These are phyloP conservation scores for Fraxinus xanthoxyloides DNA, from an alignment of 305 asterid genomes.

Conservation along the genomic window DNA sequence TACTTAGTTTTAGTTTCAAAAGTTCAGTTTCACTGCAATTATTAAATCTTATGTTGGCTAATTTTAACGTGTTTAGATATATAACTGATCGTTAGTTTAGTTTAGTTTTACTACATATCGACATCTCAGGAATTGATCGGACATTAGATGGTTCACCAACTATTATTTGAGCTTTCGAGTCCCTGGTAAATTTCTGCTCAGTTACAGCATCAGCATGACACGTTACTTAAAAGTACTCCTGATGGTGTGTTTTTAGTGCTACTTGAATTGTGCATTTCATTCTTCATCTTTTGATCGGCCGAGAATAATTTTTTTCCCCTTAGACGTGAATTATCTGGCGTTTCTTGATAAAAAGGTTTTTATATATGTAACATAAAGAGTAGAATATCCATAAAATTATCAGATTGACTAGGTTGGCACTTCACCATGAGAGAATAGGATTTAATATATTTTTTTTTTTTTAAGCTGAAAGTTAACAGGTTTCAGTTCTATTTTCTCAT, in stretches of 20 bases:
- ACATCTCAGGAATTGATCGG: constrained; percentile 87
- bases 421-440: background rate
- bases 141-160: constrained; percentile 90
- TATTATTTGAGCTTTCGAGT: constrained; percentile 66
- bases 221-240: background rate
- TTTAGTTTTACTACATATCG: constrained; percentile 85
- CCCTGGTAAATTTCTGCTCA: constrained; percentile 44
- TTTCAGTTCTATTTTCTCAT: no score
- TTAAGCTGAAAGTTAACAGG: background rate
- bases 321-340: background rate
- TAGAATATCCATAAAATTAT: background rate
- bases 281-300: background rate
- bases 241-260: background rate
- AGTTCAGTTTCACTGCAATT: no score
- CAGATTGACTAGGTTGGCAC: background rate
- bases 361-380: background rate
- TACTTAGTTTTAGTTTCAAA: no score
- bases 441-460: background rate
- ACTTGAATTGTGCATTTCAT: background rate
- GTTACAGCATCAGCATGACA: background rate
- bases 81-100: constrained; percentile 22
- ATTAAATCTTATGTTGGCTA: background rate
- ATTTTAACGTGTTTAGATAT: background rate
- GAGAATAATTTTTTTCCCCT: background rate
- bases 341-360: background rate